Conservation (phyloP, 2,329 filamentous ascomycete species). For the Paecilomyces fulvus region DNA sequence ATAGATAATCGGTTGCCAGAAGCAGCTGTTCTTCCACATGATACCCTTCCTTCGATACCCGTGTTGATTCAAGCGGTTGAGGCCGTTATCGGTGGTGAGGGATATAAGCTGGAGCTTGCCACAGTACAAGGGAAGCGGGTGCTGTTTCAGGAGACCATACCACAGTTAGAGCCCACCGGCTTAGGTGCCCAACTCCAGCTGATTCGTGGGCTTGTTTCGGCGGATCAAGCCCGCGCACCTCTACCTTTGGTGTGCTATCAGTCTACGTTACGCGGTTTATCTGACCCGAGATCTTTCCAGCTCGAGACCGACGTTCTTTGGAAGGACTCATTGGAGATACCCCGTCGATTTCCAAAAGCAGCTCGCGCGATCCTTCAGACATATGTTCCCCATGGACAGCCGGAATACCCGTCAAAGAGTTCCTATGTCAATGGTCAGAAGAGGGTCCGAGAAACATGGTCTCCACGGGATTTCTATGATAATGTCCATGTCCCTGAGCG, state of each 20-base stretch:
- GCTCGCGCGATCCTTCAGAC: slow-evolving; percentile 16
- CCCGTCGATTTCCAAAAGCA: slow-evolving; percentile 10
- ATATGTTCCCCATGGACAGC: slow-evolving; percentile 20
- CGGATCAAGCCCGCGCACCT: slow-evolving; percentile 17
- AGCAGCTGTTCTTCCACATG: background rate
- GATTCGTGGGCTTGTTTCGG: slow-evolving; percentile 12
- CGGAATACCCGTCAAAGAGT: slow-evolving; percentile 1
- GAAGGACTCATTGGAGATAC: slow-evolving; percentile 24
- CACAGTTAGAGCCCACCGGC: slow-evolving; percentile 8
- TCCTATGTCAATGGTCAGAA: background rate
- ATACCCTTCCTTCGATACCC: background rate
- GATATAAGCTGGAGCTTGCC: slow-evolving; percentile 13
- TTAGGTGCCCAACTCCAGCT: slow-evolving; percentile 17
- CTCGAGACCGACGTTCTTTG: slow-evolving; percentile 27
- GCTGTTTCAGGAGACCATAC: slow-evolving; percentile 13
- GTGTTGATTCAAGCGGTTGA: background rate
- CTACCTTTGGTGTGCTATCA: slow-evolving; percentile 23
- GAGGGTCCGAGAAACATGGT: slow-evolving; percentile 14
- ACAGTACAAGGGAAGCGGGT: slow-evolving; percentile 8
- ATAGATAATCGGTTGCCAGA: background rate
- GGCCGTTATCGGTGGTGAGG: background rate
- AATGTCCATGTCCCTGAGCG: slow-evolving; percentile 38
- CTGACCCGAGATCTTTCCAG: slow-evolving; percentile 13
- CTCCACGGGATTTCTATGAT: slow-evolving; percentile 38
- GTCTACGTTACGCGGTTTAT: slow-evolving; percentile 14